A percentile compares a stretch with the other conserved stretches of the same genome.
Evolutionary conservation across 2,329 filamentous ascomycete species (phyloP).

Genomic region (Cephalotrichum gorgonifer): DNA sequence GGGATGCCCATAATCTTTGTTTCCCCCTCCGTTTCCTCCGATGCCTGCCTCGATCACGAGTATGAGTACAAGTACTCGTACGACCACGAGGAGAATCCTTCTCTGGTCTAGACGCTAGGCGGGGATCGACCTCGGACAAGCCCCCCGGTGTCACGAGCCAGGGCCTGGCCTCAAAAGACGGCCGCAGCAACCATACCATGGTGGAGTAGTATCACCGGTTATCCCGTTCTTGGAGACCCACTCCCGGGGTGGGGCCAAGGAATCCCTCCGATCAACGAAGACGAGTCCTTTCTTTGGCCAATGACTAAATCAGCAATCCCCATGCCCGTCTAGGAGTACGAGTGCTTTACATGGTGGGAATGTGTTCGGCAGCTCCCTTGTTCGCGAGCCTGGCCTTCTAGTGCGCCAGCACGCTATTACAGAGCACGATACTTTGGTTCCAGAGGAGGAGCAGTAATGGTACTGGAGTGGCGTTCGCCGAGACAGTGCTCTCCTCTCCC

Average conservation of each 20-base stretch:
- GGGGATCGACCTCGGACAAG: neutral
- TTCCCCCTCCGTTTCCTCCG: neutral
- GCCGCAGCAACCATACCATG: neutral
- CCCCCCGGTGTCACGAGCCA: neutral
- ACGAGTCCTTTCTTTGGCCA: neutral
- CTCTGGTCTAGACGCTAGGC: neutral
- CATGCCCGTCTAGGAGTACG: too few relatives aligned
- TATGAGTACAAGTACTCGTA: neutral
- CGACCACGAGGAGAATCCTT: too few relatives aligned
- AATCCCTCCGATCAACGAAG: too few relatives aligned
- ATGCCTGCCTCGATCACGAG: neutral
- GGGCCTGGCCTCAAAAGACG: neutral
- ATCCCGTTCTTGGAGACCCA: neutral
- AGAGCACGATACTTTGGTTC: too few relatives aligned
- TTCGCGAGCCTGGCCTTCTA: too few relatives aligned
- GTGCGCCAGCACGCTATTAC: too few relatives aligned
- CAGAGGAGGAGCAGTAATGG: neutral
- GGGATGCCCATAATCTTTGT: neutral
- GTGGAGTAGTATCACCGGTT: neutral
- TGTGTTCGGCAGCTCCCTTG: too few relatives aligned
- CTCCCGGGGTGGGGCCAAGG: too few relatives aligned
- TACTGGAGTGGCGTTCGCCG: neutral
- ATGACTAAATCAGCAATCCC: neutral
- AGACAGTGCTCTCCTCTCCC: too few relatives aligned
- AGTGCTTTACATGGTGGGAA: too few relatives aligned